phyloP scores from a whole-genome alignment of 2,329 filamentous ascomycete genomes.

The Diaporthe longicolla region DNA sequence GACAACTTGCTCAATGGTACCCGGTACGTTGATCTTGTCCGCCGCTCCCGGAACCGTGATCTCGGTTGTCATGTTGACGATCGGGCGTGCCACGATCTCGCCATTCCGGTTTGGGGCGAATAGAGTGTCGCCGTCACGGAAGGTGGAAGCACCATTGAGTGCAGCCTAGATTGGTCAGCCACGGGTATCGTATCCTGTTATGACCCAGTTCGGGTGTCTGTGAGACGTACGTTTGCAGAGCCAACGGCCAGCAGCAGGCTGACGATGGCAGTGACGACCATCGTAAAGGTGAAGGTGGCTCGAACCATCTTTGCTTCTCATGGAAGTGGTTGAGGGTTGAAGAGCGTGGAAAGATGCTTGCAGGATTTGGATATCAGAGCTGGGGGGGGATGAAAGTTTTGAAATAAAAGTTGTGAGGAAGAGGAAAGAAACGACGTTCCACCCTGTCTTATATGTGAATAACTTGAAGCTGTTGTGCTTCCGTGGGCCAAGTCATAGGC shows the following conservation, averaged over 20 bases:
- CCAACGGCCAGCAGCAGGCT: neutral
- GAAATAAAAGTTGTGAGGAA: no score
- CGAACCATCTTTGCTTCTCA: neutral
- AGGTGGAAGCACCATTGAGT: neutral
- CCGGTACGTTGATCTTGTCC: neutral
- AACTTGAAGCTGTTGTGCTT: neutral
- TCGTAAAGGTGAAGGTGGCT: neutral
- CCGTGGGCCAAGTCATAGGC: neutral
- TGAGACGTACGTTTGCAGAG: neutral
- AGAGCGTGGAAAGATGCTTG: neutral
- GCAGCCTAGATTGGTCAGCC: neutral
- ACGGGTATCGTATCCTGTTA: neutral
- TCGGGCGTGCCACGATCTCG: neutral
- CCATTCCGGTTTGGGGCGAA: neutral
- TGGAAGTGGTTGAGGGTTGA: neutral
- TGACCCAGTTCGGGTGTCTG: neutral
- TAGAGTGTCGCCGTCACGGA: neutral
- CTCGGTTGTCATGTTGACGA: conserved; percentile 2
- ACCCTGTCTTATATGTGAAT: neutral
- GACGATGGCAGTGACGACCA: neutral
- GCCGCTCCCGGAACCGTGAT: neutral
- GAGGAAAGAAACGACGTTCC: no score
- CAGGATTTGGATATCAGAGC: neutral
- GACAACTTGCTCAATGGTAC: neutral
- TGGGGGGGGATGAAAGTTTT: neutral